Conservation (phyloP, 139 green algal genomes). For the Microglena sp. region DNA sequence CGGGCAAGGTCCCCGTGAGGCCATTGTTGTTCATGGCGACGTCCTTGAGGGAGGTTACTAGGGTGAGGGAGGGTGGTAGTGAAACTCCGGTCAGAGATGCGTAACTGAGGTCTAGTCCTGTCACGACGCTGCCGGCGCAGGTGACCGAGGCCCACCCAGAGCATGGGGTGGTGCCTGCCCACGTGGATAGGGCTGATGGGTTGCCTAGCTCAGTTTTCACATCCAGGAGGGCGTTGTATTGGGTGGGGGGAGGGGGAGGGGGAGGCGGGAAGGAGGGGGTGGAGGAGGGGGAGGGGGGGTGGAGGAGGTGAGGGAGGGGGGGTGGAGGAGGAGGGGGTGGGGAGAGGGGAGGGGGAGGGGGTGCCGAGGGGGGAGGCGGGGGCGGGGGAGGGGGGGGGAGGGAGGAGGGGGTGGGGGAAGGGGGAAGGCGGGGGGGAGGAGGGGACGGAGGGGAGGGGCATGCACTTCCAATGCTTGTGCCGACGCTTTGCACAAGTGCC, state of each 20-base stretch:
- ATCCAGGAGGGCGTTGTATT: conserved; percentile 9
- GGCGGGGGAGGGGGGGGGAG: background rate
- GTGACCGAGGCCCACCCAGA: background rate
- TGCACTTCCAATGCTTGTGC: background rate
- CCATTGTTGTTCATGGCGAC: background rate
- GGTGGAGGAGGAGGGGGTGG: background rate
- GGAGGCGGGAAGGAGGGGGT: background rate
- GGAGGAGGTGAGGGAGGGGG: conserved; percentile 1
- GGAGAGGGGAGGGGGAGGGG: background rate
- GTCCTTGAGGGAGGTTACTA: background rate
- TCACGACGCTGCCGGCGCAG: conserved; percentile 1
- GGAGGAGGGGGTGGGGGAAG: background rate
- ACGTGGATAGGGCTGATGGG: background rate
- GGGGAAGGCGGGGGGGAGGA: background rate
- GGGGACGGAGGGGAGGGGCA: background rate
- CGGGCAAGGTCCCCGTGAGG: conserved; percentile 10
- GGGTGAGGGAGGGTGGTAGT: background rate
- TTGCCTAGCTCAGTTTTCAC: conserved; percentile 5
- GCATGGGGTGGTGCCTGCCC: conserved; percentile 2
- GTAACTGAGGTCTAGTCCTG: conserved; percentile 5
- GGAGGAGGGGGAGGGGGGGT: background rate
- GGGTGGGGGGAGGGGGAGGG: background rate
- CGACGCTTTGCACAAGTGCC: too few species aligned
- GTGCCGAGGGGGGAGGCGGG: background rate
- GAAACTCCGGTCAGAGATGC: background rate